phyloP scores from a whole-genome alignment of 2,329 filamentous ascomycete species.

The Ophiosphaerella herpotricha region DNA sequence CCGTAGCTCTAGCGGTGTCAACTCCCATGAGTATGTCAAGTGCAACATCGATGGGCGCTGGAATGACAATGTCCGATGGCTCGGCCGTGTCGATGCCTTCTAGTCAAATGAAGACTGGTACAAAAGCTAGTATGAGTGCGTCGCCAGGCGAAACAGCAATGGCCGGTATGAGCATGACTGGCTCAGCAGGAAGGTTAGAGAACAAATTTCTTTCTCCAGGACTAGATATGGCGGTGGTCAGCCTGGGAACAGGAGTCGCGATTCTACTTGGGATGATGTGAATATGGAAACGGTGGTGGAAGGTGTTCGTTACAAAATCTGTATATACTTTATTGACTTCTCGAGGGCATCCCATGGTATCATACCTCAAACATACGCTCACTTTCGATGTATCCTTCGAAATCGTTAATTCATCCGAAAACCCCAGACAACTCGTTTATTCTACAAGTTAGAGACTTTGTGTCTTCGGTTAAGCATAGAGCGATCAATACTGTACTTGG shows the following conservation, averaged over 20 bases:
- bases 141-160: constrained; percentile 11
- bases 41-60: constrained; percentile 15
- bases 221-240: constrained; percentile 14
- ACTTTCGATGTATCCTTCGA: too few species aligned
- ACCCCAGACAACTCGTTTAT: too few species aligned
- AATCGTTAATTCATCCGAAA: too few species aligned
- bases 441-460: not conserved
- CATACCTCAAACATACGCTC: too few species aligned
- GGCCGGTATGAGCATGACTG: constrained; percentile 33
- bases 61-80: constrained; percentile 42
- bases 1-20: constrained; percentile 3
- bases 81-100: constrained; percentile 19
- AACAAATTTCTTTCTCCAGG: constrained; percentile 8
- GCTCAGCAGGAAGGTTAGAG: constrained; percentile 12
- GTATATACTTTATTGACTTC: too few species aligned
- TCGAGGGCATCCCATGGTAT: too few species aligned
- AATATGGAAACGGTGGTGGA: too few species aligned
- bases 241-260: constrained; percentile 24
- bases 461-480: constrained; percentile 4
- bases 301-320: too few species aligned
- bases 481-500: constrained; percentile 1
- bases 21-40: not conserved
- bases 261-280: constrained; percentile 7
- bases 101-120: constrained; percentile 18
- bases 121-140: constrained; percentile 7